Base-by-base conservation (phyloP, 2,329 filamentous ascomycete genomes). In the Pseudogymnoascus pannorum region DNA sequence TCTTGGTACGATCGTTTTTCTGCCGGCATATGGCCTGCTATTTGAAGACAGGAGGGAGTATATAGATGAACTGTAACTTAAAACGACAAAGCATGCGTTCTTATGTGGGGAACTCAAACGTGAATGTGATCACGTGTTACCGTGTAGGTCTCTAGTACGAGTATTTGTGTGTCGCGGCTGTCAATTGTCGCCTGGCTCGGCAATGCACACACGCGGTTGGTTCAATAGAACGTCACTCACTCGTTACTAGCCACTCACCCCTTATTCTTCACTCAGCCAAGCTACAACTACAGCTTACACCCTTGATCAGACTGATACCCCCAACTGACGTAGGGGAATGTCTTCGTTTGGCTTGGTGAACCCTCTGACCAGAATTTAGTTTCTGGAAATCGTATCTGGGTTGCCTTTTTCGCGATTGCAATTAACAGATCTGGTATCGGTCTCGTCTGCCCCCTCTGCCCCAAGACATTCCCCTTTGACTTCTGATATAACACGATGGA, bases 1-100 rank as follows among this genome's bases (percentile, higher is more conserved):
- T 58, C 57, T n/a, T 58, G 31, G 36, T 40, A 36, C 18, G 57
- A 36, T 58, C 57, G 18, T 29, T 58, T 58, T 18, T 36, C 36
- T 38, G 33, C 57, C 9, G 31, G 31, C 57, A 58, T 58, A 24
- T 38, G 57, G 57, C 1, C 57, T 11, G 36, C 5, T 58, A 24
- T 54, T 54, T 18, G 11, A 12, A 54, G 7, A 54, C 7, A 20
- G 2, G 48, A 12, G 48, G 11, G 16, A 18, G n/a, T 31, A 12
- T 54, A 54, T 54, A 2, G 29, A 51, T n/a, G 24, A 29, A 51
- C 22, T 29, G 44, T 54, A 31, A 54, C 48, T 4, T 31, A 20
- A 16, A 31, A 7, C 48, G n/a, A 54, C 48, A 31, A 54, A 18
- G n/a, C 24, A 31, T 54, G 24, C 24, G 48, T 31, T 54, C 26